Conservation (phyloP, 306 rosid genomes). For the Vigna mungo region DNA sequence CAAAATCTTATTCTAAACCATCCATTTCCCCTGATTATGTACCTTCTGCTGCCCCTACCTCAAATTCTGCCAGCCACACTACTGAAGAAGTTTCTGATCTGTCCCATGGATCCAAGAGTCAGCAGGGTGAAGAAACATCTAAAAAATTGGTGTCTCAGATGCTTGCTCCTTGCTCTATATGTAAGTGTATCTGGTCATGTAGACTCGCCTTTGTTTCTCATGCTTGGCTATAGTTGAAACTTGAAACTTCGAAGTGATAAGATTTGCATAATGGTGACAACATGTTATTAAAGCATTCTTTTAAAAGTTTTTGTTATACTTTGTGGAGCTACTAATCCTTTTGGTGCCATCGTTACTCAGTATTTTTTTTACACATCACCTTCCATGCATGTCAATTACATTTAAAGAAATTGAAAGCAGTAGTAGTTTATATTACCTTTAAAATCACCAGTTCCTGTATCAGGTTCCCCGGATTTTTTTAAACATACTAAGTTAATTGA, state of each 20-base stretch:
- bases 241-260: neutral
- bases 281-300: conserved; percentile 5
- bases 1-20: conserved; percentile 51
- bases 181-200: conserved; percentile 58
- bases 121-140: conserved; percentile 49
- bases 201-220: conserved; percentile 27
- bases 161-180: conserved; percentile 54
- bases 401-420: conserved; percentile 4
- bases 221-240: conserved; percentile 29
- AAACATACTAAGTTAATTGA: neutral
- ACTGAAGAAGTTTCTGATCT: conserved; percentile 50
- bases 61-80: conserved; percentile 48
- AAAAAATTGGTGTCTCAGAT: conserved; percentile 48
- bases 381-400: neutral
- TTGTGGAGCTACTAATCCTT: conserved; percentile 16
- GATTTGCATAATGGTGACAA: conserved; percentile 6
- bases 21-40: conserved; percentile 47
- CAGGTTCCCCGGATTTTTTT: conserved; percentile 1
- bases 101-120: conserved; percentile 49
- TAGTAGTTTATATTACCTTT: neutral
- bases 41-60: conserved; percentile 56
- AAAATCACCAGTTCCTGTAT: neutral
- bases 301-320: conserved; percentile 5
- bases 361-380: conserved; percentile 8
- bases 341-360: conserved; percentile 9